Base-by-base conservation (phyloP, 2,329 filamentous ascomycete species). In the Pseudogymnoascus sp. region DNA sequence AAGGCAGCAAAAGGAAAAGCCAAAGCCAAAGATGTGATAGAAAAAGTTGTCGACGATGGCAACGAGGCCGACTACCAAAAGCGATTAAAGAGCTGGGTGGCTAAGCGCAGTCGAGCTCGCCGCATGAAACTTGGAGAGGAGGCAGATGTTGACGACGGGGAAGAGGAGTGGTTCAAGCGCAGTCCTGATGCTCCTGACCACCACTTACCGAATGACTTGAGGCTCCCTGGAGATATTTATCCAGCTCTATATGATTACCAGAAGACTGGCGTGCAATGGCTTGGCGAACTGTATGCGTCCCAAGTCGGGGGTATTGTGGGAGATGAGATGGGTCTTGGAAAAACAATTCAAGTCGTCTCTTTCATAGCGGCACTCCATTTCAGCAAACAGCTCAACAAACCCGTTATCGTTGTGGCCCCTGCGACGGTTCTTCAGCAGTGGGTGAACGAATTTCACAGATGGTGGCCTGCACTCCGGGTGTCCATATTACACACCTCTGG, bases 381-480 rank as follows among this genome's bases (percentile, higher is more conserved):
- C 75, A 97, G 92, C 76, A 90, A 89, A 69, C 90, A 87, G 70
- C 83, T 97, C 21, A 84, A 83, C 21, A 91, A 91, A 65, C 95
- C 95, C 0, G 87, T 96, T 46, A 91, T 99, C 65, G 84, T 99
- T 6, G 92, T 99, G 3, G 93, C 92, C 60, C 95, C 95, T 1
- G 93, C 93, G 3, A 99, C 95, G 0, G 89, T 99, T 23, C 88
- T 99, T 78, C 89, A 91, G 66, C 95, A 99, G 74, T 99, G 95
- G 95, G 95, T 97, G 11, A 96, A 96, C 67, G 95, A 99, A 72
- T 97, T 99, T 70, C 96, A 99, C 76, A 87, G 89, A 11, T 99
- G 96, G 96, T 99, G 96, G 96, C 95, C 95, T n/a, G 89, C 95
- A n/a, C 80, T 99, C 34, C 85, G 96, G 44, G 95, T 99, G 4